Conservation (phyloP, 257 asterid genomes). For the Solanum appendiculatum region DNA sequence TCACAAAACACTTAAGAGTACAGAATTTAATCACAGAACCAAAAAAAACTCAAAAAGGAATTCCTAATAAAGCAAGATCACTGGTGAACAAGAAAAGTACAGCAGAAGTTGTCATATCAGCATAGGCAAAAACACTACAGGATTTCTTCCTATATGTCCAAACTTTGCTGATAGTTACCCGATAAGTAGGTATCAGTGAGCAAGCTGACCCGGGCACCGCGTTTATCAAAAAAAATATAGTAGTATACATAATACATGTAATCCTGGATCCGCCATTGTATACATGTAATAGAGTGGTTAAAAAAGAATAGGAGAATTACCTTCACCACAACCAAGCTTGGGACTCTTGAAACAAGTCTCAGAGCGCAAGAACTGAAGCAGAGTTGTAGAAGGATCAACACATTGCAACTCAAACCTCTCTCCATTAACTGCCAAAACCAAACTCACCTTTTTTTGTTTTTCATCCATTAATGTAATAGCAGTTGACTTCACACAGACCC, state of each 20-base stretch:
- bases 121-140: not conserved
- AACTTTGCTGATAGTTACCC: not conserved
- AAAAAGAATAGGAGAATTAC: slow-evolving; percentile 7
- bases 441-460: not conserved
- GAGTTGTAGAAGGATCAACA: slow-evolving; percentile 42
- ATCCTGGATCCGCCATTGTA: no score
- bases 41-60: not conserved
- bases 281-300: not conserved
- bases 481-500: not conserved
- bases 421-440: not conserved
- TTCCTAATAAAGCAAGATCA: not conserved
- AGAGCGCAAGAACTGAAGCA: slow-evolving; percentile 61
- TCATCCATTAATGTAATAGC: not conserved
- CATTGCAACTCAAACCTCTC: not conserved
- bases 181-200: not conserved
- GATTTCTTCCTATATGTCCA: not conserved
- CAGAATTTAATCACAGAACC: not conserved
- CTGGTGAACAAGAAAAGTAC: not conserved
- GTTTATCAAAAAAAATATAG: not conserved
- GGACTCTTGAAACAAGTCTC: slow-evolving; percentile 59
- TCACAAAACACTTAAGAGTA: not conserved
- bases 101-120: not conserved
- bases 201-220: not conserved
- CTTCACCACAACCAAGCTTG: slow-evolving; percentile 82
- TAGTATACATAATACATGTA: no score